A percentile compares a stretch with the other conserved stretches of the same genome.
These are phyloP conservation scores for Arabidopsis thaliana DNA, from an alignment of 345 rosid genomes.

Conservation along the genomic window TAIR10.1 NC_003075.7:16171001-16171500, in stretches of 20 bases:
- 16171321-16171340: conserved; percentile 80
- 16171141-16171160: no score
- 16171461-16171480: neutral
- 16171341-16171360: conserved; percentile 84
- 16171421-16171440: conserved; percentile 64
- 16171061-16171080: conserved; percentile 81
- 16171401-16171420: conserved; percentile 71
- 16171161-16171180: no score
- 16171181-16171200: neutral
- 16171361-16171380: conserved; percentile 90
- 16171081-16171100: conserved; percentile 93
- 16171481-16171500: conserved; percentile 15
- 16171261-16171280: conserved; percentile 63
- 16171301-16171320: conserved; percentile 79
- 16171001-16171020: conserved; percentile 85
- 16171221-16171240: neutral
- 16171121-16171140: neutral
- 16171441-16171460: conserved; percentile 28
- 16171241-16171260: neutral
- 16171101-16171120: conserved; percentile 81
- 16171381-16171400: conserved; percentile 87
- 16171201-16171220: neutral
- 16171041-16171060: conserved; percentile 71
- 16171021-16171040: conserved; percentile 86
- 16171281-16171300: conserved; percentile 97